Percentiles rank a stretch among this genome's conserved stretches.
Conservation (phyloP, 2,329 filamentous ascomycete genomes). For the Trichoderma lentiforme region DNA sequence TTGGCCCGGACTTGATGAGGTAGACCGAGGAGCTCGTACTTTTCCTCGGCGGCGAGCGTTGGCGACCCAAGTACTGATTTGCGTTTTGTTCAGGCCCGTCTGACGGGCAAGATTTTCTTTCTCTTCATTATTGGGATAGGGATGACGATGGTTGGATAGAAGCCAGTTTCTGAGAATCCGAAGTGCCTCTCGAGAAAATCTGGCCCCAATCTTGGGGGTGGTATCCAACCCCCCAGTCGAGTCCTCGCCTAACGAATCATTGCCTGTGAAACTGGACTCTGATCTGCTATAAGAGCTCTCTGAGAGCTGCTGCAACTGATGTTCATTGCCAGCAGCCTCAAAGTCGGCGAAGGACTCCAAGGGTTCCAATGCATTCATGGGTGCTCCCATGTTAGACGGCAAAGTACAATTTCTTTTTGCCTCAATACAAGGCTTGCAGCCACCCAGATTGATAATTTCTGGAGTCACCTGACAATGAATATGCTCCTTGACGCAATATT, state of each 20-base stretch:
- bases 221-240: neutral
- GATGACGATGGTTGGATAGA: conserved; percentile 67
- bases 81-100: conserved; percentile 72
- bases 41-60: conserved; percentile 80
- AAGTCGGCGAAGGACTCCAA: neutral
- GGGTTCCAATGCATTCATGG: neutral
- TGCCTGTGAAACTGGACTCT: neutral
- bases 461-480: neutral
- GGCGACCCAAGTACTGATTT: conserved; percentile 85
- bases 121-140: conserved; percentile 79
- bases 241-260: neutral
- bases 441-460: neutral
- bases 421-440: neutral
- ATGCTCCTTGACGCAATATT: neutral
- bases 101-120: conserved; percentile 69
- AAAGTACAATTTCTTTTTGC: neutral
- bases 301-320: neutral
- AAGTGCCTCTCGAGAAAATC: conserved; percentile 66
- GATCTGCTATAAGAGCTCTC: neutral
- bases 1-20: neutral
- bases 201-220: neutral
- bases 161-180: conserved; percentile 78
- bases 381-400: neutral
- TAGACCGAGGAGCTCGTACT: conserved; percentile 34
- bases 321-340: neutral